Evolutionary conservation across 2,329 filamentous ascomycete species (phyloP), one percentile per base, ranked within the genome.

Genomic region (Xenoacremonium recifei): DNA sequence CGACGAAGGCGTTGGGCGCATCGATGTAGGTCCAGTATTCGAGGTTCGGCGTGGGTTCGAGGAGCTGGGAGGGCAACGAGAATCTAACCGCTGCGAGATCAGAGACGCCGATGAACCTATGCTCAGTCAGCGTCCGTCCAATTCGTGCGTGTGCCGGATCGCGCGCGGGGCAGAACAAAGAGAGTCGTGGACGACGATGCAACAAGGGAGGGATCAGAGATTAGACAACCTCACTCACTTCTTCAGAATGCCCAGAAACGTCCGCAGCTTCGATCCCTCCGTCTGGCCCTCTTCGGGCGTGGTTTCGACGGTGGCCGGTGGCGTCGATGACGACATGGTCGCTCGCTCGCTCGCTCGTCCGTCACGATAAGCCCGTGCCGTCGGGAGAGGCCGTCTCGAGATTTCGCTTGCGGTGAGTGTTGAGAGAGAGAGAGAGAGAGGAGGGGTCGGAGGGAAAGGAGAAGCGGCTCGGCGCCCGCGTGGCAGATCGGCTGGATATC

Each of bases 21-120:
- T 99, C 93, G 63, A 99, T 77, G 62, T 99, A 99, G 61, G 95
- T 95, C 93, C 93, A 99, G 71, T 97, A 99, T 72, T 99, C 93
- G 63, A 99, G 75, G 66, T 99, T 99, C 39, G 93, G 93, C 4
- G 89, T 95, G 25, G 93, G 93, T 67, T 99, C 93, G 60, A 99
- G 80, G 32, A 99, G 82, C 68, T 97, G 92, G 37, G 93, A 90
- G 17, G 93, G 93, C 37, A 99, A 79, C 13, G 92, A 97, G 72
- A 99, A 99, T 55, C 93, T 87, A 49, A 97, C 92, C 42, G 90
- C 82, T 44, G 93, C 93, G 60, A 99, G 93, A 69, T 99, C 93
- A 54, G 91, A 77, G 43, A 99, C 93, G 55, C 93, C 93, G 59
- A 97, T 90, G 68, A 97, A 97, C 65, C 92, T 95, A 66, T 31